Evolutionary conservation across 768 basidiomycete species (phyloP), one percentile per base, ranked within the genome.

Genomic region (Leucogyrophana mollusca): DNA sequence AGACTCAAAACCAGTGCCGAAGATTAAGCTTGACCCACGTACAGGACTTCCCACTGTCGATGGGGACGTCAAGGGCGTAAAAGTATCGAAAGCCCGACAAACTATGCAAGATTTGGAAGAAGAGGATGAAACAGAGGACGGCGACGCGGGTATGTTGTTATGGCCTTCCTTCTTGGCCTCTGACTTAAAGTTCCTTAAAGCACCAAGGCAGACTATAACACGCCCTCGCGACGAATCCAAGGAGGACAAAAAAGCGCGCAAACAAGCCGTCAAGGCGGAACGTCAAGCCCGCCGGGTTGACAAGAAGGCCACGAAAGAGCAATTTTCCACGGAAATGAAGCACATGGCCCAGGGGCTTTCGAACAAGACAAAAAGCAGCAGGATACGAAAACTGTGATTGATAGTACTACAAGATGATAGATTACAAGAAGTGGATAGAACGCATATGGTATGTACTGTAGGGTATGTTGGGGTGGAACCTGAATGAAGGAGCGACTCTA

Each of bases 211-310:
- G 46, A 90, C 89, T 1, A 62, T 90, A 46, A 69, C 78, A 9
- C 79, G 96, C 25, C 72, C 85, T 0, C 84, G 85, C 45, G 74
- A 83, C 50, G 96, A 99, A 66, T 77, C 82, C 1, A 76, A 76
- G 50, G 87, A 87, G 50, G 85, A 80, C 40, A 92, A 84, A 62
- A 87, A 76, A 56, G 74, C 76, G 0, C 76, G 89, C 22, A 92
- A 92, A 61, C 71, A 77, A 20, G 82, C 79, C 3, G 75, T 85
- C 4, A 92, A 87, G 59, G 72, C 67, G 2, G 83, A 82, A 43
- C 77, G 83, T 39, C 85, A 85, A 58, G 60, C 62, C 18, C 79
- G 89, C 30, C 73, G 88, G 42, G 66, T 62, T 11, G 80, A 85
- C 49, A 92, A 90, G 66, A 90, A 85, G 57, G 66, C 67, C 4